Conservation (phyloP, 2,329 filamentous ascomycete genomes). For the Diaporthe aspalathi region DNA sequence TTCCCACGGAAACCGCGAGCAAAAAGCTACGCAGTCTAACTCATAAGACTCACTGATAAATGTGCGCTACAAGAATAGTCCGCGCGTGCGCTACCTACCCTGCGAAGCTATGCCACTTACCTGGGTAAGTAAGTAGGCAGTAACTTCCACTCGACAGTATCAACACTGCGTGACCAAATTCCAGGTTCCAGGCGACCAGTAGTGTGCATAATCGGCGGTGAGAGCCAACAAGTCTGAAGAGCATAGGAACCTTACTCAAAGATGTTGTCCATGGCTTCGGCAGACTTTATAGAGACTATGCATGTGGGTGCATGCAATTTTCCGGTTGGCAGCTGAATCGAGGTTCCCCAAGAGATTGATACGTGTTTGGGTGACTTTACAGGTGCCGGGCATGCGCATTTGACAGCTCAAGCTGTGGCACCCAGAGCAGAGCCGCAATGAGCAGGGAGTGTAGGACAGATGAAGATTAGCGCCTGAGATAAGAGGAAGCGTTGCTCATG, state of each 20-base stretch:
- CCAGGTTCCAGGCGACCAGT: not conserved
- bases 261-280: not conserved
- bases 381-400: not conserved
- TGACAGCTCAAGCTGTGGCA: slow-evolving; percentile 1
- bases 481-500: not conserved
- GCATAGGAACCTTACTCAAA: not conserved
- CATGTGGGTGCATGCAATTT: not conserved
- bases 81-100: not conserved
- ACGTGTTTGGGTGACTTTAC: not conserved
- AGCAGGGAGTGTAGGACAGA: not conserved
- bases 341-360: not conserved
- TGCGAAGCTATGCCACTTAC: too few species aligned
- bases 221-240: not conserved
- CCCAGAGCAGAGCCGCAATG: slow-evolving; percentile 14
- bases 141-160: not conserved
- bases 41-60: not conserved
- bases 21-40: not conserved
- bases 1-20: not conserved
- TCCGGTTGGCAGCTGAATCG: not conserved
- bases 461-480: not conserved
- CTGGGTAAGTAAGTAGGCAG: too few species aligned
- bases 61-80: not conserved
- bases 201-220: not conserved
- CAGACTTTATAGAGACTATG: not conserved
- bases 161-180: not conserved